Percentiles rank a stretch among this genome's conserved stretches.
Evolutionary conservation across 768 basidiomycete species (phyloP).

Genomic region (Termitomyces bulborhizus): DNA sequence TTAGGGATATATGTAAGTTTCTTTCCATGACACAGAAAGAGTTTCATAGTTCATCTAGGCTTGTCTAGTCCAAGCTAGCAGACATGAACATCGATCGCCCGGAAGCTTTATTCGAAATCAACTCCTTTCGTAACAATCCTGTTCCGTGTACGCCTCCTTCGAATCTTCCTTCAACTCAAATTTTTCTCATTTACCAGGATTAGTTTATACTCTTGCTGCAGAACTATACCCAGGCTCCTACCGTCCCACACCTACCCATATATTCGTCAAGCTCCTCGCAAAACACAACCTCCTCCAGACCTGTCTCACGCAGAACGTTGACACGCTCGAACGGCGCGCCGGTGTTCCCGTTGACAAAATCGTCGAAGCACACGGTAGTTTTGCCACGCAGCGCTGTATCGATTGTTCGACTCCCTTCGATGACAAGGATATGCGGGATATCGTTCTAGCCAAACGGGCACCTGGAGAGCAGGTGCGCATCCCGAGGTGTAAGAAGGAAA

Average conservation of each 20-base stretch:
- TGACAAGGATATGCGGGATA: slow-evolving; percentile 56
- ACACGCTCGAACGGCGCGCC: slow-evolving; percentile 83
- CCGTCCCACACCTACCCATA: slow-evolving; percentile 84
- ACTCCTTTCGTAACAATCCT: slow-evolving; percentile 76
- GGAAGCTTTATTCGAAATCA: slow-evolving; percentile 93
- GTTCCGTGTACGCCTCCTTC: slow-evolving; percentile 55
- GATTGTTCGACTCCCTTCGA: slow-evolving; percentile 58
- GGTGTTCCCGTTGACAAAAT: slow-evolving; percentile 70
- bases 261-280: slow-evolving; percentile 81
- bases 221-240: slow-evolving; percentile 91
- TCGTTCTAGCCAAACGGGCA: slow-evolving; percentile 6
- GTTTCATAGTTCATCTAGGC: background rate
- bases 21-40: slow-evolving; percentile 26
- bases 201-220: slow-evolving; percentile 87
- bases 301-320: slow-evolving; percentile 90
- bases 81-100: slow-evolving; percentile 81
- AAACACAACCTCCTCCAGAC: slow-evolving; percentile 61
- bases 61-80: slow-evolving; percentile 63
- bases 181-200: background rate
- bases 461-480: slow-evolving; percentile 43
- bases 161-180: background rate
- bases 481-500: slow-evolving; percentile 47
- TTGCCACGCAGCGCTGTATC: slow-evolving; percentile 82
- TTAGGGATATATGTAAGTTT: slow-evolving; percentile 48
- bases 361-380: slow-evolving; percentile 95